Conservation (phyloP, 495 filamentous ascomycete genomes). For the Aspergillus wentii region DNA sequence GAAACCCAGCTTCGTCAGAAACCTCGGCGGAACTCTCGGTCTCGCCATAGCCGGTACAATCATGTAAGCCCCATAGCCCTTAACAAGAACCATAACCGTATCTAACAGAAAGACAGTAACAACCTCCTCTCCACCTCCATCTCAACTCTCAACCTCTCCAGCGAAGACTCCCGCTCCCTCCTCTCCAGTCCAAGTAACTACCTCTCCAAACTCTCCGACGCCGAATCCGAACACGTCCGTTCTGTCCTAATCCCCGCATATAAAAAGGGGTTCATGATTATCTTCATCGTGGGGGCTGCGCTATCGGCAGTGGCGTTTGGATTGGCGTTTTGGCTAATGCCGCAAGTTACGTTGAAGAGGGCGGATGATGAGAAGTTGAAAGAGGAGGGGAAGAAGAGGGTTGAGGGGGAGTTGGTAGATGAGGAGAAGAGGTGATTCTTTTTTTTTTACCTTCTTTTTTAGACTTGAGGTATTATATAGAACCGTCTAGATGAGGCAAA, state of each 20-base stretch:
- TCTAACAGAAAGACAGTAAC: conserved; percentile 24
- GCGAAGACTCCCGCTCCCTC: conserved; percentile 22
- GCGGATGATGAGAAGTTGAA: conserved; percentile 45
- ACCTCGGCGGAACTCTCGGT: conserved; percentile 49
- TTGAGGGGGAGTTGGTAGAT: conserved; percentile 5
- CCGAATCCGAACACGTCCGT: conserved; percentile 31
- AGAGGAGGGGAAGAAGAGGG: conserved; percentile 34
- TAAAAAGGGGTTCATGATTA: conserved; percentile 42
- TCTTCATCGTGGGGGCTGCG: conserved; percentile 44
- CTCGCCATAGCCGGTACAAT: conserved; percentile 49
- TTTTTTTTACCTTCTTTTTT: not conserved
- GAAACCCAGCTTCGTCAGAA: conserved; percentile 43
- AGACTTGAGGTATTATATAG: not conserved
- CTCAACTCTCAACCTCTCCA: conserved; percentile 22
- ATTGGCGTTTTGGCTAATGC: conserved; percentile 40
- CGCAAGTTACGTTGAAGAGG: conserved; percentile 37
- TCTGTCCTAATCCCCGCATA: conserved; percentile 41
- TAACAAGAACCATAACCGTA: conserved; percentile 1
- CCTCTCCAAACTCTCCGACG: conserved; percentile 18
- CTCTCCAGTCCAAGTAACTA: conserved; percentile 27
- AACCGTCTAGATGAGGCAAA: no score
- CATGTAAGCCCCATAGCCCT: conserved; percentile 24
- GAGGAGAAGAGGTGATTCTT: not conserved
- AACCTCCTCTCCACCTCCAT: conserved; percentile 36
- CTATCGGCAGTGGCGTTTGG: conserved; percentile 42